Percentiles rank a stretch among this genome's conserved stretches.
Conservation (phyloP, 805 yeast genomes). For the Cyberlindnera mississippiensis region DNA sequence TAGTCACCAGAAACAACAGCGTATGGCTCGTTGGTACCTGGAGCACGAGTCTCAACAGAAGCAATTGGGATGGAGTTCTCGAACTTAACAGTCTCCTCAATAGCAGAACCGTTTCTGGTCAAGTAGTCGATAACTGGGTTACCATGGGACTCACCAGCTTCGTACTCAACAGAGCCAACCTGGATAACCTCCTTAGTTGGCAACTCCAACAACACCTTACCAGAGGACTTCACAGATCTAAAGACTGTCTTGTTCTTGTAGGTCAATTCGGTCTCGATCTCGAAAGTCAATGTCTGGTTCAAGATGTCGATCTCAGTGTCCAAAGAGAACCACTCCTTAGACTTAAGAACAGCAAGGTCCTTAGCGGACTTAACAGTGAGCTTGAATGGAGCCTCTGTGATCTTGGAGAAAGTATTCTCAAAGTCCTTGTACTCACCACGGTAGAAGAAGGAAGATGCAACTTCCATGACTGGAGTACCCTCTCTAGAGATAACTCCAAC, state of each 20-base stretch:
- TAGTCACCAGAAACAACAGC: slow-evolving; percentile 97
- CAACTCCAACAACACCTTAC: slow-evolving; percentile 81
- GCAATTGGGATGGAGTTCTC: slow-evolving; percentile 88
- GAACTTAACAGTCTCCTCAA: slow-evolving; percentile 89
- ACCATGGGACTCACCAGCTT: slow-evolving; percentile 91
- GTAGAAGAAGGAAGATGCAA: slow-evolving; percentile 92
- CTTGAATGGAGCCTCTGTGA: slow-evolving; percentile 82
- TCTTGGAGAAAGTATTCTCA: slow-evolving; percentile 88
- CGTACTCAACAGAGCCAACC: slow-evolving; percentile 80
- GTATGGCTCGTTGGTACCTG: slow-evolving; percentile 93
- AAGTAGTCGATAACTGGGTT: slow-evolving; percentile 96
- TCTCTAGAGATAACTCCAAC: slow-evolving; percentile 82
- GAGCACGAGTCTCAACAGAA: slow-evolving; percentile 63
- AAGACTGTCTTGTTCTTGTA: slow-evolving; percentile 74
- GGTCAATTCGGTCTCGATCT: slow-evolving; percentile 79
- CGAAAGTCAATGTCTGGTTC: slow-evolving; percentile 79
- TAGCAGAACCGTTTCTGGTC: slow-evolving; percentile 84
- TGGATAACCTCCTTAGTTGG: slow-evolving; percentile 87
- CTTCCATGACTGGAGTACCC: slow-evolving; percentile 83
- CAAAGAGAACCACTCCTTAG: slow-evolving; percentile 97
- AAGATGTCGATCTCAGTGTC: slow-evolving; percentile 67
- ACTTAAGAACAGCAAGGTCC: slow-evolving; percentile 88
- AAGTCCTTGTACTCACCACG: slow-evolving; percentile 88
- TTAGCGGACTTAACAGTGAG: slow-evolving; percentile 66
- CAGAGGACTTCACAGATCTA: slow-evolving; percentile 77